Evolutionary conservation across 805 yeast species (phyloP).

Genomic region (Candida chauliodis): DNA sequence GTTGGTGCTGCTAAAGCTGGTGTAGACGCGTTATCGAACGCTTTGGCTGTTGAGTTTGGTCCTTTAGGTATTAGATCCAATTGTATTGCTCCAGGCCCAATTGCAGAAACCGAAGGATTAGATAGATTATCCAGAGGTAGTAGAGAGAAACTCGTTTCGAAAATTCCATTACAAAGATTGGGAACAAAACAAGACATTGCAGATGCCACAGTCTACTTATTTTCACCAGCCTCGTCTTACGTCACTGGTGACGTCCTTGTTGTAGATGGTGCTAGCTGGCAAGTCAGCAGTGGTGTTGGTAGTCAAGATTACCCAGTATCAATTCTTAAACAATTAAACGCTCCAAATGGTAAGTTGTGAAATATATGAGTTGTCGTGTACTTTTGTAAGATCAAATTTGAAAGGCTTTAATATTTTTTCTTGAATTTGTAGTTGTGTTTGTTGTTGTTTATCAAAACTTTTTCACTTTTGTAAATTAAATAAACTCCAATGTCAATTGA

Average conservation of each 20-base stretch:
- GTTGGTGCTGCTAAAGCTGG: constrained; percentile 97
- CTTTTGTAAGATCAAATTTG: constrained; percentile 1
- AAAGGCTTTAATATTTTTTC: not conserved
- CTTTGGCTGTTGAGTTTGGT: constrained; percentile 86
- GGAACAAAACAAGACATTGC: constrained; percentile 81
- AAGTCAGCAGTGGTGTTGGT: constrained; percentile 43
- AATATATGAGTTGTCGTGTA: not conserved
- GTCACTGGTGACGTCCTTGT: constrained; percentile 76
- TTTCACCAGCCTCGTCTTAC: constrained; percentile 75
- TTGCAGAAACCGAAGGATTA: constrained; percentile 81
- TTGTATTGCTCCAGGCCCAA: constrained; percentile 88
- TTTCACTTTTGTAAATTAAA: no score
- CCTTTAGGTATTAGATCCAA: constrained; percentile 83
- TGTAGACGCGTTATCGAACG: constrained; percentile 81
- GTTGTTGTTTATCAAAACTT: constrained; percentile 3
- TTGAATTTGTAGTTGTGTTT: not conserved
- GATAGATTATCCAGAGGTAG: constrained; percentile 45
- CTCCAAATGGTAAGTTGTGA: constrained; percentile 8
- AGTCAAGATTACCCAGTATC: constrained; percentile 30
- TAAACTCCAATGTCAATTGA: constrained; percentile 65
- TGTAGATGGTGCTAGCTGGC: constrained; percentile 93
- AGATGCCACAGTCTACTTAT: constrained; percentile 75
- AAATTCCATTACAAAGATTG: constrained; percentile 61
- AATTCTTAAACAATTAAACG: constrained; percentile 9
- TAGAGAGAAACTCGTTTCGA: constrained; percentile 14